Evolutionary conservation across 2,329 filamentous ascomycete genomes (phyloP), one percentile per base, ranked within the genome.

Genomic region (Penicillium griseofulvum): DNA sequence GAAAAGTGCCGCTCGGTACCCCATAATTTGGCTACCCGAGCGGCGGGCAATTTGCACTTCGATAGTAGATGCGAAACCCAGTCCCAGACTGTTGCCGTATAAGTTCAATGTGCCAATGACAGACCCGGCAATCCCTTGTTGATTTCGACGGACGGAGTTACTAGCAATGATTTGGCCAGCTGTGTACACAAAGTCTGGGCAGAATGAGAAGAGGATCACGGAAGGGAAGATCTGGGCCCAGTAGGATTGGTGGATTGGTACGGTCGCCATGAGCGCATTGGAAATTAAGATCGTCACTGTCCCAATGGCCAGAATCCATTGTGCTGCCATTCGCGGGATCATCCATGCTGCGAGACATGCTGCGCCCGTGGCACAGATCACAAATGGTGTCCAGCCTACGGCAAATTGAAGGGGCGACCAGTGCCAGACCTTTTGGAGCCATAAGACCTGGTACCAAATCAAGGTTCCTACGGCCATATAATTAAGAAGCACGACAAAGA

Each of bases 161-260:
- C 80, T 82, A 0, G 80, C 78, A 51, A 83, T 81, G 5, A 83
- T 79, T 55, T 83, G 79, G 0, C 79, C 79, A 0, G 78, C 78
- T 0, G 79, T 77, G 50, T 77, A 81, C 5, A 81, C 73, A 2
- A 83, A 75, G 55, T 83, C 81, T 0, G 79, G 78, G 29, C 76
- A 79, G 60, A 73, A 73, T 0, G 66, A 56, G 24, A 69, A 66
- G 9, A 75, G 57, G 5, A 75, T 53, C 16, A 69, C 67, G 2
- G 71, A 71, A 0, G 68, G 77, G 47, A 82, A 82, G 1, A 67
- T 45, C 34, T 70, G 68, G 2, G 69, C 69, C 77, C 76, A 80
- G 61, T 72, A 82, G 0, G 65, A 72, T 56, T 80, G 77, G 1
- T 79, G 69, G 6, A 70, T 65, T 0, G 78, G 78, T 66, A 80